A percentile compares a stretch with the other conserved stretches of the same genome.
phyloP scores from a whole-genome alignment of 805 yeast genomes.

The Candida golubevii region DNA sequence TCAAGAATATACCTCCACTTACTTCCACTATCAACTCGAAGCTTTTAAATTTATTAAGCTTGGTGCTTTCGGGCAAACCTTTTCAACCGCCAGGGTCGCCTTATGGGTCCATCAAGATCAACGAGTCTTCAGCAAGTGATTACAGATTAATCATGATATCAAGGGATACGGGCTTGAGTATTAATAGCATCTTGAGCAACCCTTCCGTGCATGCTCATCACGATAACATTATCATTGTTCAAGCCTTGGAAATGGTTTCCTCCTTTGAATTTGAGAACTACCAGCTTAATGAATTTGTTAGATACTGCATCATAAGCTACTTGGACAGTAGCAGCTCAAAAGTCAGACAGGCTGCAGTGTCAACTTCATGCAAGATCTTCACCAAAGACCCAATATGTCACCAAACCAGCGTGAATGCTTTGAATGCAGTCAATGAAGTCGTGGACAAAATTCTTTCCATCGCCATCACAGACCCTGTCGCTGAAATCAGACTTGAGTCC shows the following conservation, averaged over 20 bases:
- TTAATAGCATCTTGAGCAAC: slow-evolving; percentile 29
- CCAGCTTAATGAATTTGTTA: slow-evolving; percentile 81
- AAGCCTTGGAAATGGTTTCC: slow-evolving; percentile 73
- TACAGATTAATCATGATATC: slow-evolving; percentile 71
- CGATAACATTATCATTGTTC: slow-evolving; percentile 54
- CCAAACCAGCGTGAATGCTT: slow-evolving; percentile 76
- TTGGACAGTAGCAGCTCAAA: slow-evolving; percentile 74
- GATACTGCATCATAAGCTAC: slow-evolving; percentile 78
- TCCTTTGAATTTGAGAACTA: slow-evolving; percentile 71
- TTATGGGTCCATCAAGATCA: slow-evolving; percentile 54
- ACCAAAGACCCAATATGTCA: slow-evolving; percentile 77
- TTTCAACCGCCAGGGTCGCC: slow-evolving; percentile 88
- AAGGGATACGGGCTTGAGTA: slow-evolving; percentile 56
- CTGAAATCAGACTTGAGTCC: slow-evolving; percentile 81
- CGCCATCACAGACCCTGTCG: slow-evolving; percentile 82
- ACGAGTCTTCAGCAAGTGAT: slow-evolving; percentile 63
- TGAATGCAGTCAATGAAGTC: slow-evolving; percentile 80
- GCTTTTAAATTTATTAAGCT: slow-evolving; percentile 65
- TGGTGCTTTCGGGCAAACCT: slow-evolving; percentile 73
- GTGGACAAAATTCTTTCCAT: slow-evolving; percentile 73
- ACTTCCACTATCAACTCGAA: slow-evolving; percentile 69
- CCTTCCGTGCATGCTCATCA: slow-evolving; percentile 29
- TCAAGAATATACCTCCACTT: slow-evolving; percentile 73
- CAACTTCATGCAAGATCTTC: slow-evolving; percentile 76
- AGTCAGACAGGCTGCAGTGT: slow-evolving; percentile 79